Evolutionary conservation across 2,329 filamentous ascomycete species (phyloP), one percentile per base, ranked within the genome.

Genomic region (Stromatinia cepivora): DNA sequence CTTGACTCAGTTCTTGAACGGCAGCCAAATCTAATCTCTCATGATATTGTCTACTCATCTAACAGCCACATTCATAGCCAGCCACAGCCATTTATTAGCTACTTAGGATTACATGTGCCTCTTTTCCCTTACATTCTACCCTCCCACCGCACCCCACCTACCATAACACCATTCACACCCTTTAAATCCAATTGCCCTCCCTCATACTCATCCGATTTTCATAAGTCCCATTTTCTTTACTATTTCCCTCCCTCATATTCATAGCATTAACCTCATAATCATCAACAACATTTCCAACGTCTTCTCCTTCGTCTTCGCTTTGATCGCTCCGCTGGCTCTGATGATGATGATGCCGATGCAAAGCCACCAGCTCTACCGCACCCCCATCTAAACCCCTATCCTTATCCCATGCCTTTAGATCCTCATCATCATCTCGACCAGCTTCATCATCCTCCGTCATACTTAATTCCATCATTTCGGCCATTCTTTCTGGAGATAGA

Each of bases 161-260:
- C 15, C 15, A 48, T 13, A 39, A 8, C 5, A 13, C 7, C 22
- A 13, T n/a, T 57, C 31, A 11, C 31, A n/a, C 54, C n/a, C n/a
- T 71, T 42, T 31, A 72, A 53, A 72, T 72, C 71, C 71, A 72
- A 46, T 72, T 72, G 9, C 71, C 69, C 56, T 61, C 56, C 34
- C 62, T 57, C 53, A 70, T 58, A 42, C 46, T 53, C 22, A 36
- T 54, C n/a, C 36, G 46, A 8, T 52, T 64, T n/a, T 52, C 46
- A 28, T 28, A 53, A 13, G 34, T n/a, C n/a, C 15, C 20, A 53
- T 53, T 28, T 42, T 6, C 15, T n/a, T n/a, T n/a, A n/a, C n/a
- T n/a, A 25, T 53, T 68, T 17, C 39, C 36, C 4, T 63, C 56
- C 58, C 58, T 53, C 58, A 25, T 42, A 11, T 65, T 54, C 48